These are phyloP conservation scores for Lasiosphaeriaceae sp. DNA, from an alignment of 495 filamentous ascomycete genomes.

Conservation along the genomic window DNA sequence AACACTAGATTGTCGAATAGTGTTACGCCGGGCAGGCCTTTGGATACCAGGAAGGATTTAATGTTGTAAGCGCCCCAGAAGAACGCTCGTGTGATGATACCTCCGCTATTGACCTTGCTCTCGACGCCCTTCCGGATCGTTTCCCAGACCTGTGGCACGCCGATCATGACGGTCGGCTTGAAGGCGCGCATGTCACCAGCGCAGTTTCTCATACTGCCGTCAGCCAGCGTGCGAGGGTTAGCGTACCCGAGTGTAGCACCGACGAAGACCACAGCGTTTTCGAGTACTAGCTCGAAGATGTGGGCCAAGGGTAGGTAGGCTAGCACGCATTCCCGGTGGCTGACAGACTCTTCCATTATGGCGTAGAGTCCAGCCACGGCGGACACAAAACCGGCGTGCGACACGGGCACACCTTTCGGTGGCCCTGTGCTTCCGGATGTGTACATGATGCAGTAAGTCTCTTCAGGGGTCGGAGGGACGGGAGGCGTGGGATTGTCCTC, in stretches of 20 bases:
- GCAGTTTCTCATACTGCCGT: conserved; percentile 49
- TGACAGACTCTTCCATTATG: conserved; percentile 42
- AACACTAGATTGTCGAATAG: conserved; percentile 78
- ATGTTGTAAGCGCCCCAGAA: conserved; percentile 44
- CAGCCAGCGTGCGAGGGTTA: conserved; percentile 74
- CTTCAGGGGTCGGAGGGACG: conserved; percentile 63
- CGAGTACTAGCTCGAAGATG: conserved; percentile 79
- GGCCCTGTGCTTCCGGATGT: conserved; percentile 88
- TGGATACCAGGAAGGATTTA: conserved; percentile 56
- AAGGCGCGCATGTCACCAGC: conserved; percentile 71
- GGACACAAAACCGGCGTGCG: conserved; percentile 71
- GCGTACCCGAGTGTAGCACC: conserved; percentile 82
- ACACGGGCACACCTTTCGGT: conserved; percentile 83
- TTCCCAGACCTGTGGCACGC: conserved; percentile 79
- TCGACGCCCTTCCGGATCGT: conserved; percentile 75
- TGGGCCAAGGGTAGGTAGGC: conserved; percentile 92
- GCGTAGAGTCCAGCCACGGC: conserved; percentile 47
- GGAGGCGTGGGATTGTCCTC: conserved; percentile 57
- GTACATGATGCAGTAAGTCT: conserved; percentile 89
- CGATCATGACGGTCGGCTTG: conserved; percentile 74
- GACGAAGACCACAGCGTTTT: conserved; percentile 68
- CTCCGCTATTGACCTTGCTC: conserved; percentile 53
- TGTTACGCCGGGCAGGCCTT: conserved; percentile 62
- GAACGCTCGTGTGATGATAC: conserved; percentile 25
- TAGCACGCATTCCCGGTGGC: conserved; percentile 56